Evolutionary conservation across 2,329 filamentous ascomycete genomes (phyloP).

Genomic region (Microcera coccophila): DNA sequence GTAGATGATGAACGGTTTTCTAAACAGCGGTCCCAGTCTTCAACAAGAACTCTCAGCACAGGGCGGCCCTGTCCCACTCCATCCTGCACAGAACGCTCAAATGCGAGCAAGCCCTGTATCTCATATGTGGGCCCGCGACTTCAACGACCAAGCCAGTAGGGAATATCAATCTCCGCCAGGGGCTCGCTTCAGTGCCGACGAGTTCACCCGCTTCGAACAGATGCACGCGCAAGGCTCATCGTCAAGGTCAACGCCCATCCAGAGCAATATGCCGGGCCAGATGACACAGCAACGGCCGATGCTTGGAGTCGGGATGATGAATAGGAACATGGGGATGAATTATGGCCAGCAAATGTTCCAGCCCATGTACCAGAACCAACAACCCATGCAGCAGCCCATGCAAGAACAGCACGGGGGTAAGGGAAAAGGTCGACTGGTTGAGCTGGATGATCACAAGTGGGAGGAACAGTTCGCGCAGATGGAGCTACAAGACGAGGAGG

Average conservation of each 20-base stretch:
- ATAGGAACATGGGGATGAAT: conserved; percentile 52
- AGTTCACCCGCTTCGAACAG: conserved; percentile 84
- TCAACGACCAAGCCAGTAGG: conserved; percentile 61
- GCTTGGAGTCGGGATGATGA: conserved; percentile 51
- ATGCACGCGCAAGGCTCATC: conserved; percentile 55
- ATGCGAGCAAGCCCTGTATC: conserved; percentile 52
- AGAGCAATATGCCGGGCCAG: conserved; percentile 47
- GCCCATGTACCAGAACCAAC: conserved; percentile 44
- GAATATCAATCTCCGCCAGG: conserved; percentile 64
- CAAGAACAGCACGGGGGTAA: conserved; percentile 54
- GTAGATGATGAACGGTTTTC: conserved; percentile 90
- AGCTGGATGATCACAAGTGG: conserved; percentile 92
- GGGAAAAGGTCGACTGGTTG: conserved; percentile 89
- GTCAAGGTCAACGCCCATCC: conserved; percentile 56
- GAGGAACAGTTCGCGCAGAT: conserved; percentile 93
- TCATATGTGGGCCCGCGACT: conserved; percentile 52
- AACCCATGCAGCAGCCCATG: conserved; percentile 43
- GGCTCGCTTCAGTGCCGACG: conserved; percentile 69
- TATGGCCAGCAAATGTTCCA: conserved; percentile 48
- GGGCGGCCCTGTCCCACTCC: conserved; percentile 46
- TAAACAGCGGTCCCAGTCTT: conserved; percentile 68
- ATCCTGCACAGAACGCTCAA: conserved; percentile 47
- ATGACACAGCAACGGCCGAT: conserved; percentile 58
- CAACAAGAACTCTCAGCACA: conserved; percentile 54
- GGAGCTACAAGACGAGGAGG: conserved; percentile 61